Evolutionary conservation across 2,329 filamentous ascomycete genomes (phyloP).

Genomic region (Colletotrichum sp.): DNA sequence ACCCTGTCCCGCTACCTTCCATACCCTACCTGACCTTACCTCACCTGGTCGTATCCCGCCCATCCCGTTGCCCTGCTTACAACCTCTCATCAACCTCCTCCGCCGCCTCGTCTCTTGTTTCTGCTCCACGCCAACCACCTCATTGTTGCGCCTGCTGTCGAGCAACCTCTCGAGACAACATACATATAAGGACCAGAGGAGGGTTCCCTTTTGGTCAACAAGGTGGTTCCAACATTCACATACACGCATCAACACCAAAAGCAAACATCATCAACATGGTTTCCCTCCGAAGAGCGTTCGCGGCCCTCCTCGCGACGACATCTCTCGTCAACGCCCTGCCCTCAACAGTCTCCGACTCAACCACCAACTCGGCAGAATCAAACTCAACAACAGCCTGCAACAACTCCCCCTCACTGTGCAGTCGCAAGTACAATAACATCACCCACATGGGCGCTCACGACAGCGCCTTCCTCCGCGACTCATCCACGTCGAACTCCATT

Average conservation of each 20-base stretch:
- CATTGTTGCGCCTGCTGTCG: neutral
- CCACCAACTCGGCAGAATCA: slow-evolving; percentile 22
- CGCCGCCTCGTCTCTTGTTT: slow-evolving; percentile 2
- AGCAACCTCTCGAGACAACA: neutral
- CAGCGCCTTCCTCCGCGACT: slow-evolving; percentile 72
- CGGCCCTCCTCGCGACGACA: slow-evolving; percentile 27
- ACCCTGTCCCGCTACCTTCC: neutral
- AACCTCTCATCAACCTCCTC: neutral
- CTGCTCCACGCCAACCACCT: slow-evolving; percentile 4
- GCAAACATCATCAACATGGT: slow-evolving; percentile 25
- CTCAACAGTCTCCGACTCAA: slow-evolving; percentile 13
- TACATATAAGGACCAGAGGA: neutral
- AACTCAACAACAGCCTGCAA: slow-evolving; percentile 68
- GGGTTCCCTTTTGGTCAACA: neutral
- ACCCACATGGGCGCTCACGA: slow-evolving; percentile 82
- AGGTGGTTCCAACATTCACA: neutral
- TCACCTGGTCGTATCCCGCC: neutral
- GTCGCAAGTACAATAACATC: slow-evolving; percentile 73
- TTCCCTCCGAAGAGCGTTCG: slow-evolving; percentile 28
- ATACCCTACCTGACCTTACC: neutral
- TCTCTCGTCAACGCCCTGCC: slow-evolving; percentile 13
- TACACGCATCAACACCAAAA: neutral
- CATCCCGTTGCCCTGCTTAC: slow-evolving; percentile 2
- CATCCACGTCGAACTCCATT: slow-evolving; percentile 63
- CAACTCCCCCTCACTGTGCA: slow-evolving; percentile 78